Percentiles rank a stretch among this genome's conserved stretches.
These are phyloP conservation scores for Nigrograna mackinnonii DNA, from an alignment of 2,329 filamentous ascomycete species.

Conservation along the genomic window DNA sequence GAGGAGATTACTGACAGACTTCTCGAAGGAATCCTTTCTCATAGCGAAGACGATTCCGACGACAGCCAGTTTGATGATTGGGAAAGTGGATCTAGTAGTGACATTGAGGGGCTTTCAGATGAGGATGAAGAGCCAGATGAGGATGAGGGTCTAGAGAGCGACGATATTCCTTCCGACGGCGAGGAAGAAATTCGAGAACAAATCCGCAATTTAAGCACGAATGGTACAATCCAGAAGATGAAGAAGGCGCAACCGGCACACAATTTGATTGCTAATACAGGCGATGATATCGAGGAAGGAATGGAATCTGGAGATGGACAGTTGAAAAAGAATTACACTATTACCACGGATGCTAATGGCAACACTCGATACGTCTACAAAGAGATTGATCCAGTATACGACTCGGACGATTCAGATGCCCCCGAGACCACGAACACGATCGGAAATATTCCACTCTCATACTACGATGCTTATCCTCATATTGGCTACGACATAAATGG, in stretches of 20 bases:
- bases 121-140: slow-evolving; percentile 39
- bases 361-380: slow-evolving; percentile 88
- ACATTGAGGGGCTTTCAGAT: slow-evolving; percentile 34
- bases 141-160: slow-evolving; percentile 43
- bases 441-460: slow-evolving; percentile 88
- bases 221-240: slow-evolving; percentile 20
- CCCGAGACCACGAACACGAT: slow-evolving; percentile 85
- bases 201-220: slow-evolving; percentile 46
- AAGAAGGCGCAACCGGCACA: slow-evolving; percentile 18
- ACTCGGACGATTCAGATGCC: slow-evolving; percentile 91
- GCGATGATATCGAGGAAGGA: slow-evolving; percentile 28
- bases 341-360: slow-evolving; percentile 84
- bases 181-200: slow-evolving; percentile 49
- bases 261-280: slow-evolving; percentile 16
- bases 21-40: slow-evolving; percentile 46
- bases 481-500: slow-evolving; percentile 99
- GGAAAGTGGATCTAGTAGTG: slow-evolving; percentile 35
- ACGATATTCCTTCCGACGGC: slow-evolving; percentile 44
- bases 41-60: slow-evolving; percentile 45
- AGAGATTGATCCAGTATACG: slow-evolving; percentile 92
- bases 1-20: slow-evolving; percentile 42
- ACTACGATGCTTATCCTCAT: slow-evolving; percentile 97
- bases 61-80: slow-evolving; percentile 25
- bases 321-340: slow-evolving; percentile 57
- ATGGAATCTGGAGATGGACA: slow-evolving; percentile 26